Conservation (phyloP, 768 basidiomycete genomes). For the Pisolithus marmoratus region DNA sequence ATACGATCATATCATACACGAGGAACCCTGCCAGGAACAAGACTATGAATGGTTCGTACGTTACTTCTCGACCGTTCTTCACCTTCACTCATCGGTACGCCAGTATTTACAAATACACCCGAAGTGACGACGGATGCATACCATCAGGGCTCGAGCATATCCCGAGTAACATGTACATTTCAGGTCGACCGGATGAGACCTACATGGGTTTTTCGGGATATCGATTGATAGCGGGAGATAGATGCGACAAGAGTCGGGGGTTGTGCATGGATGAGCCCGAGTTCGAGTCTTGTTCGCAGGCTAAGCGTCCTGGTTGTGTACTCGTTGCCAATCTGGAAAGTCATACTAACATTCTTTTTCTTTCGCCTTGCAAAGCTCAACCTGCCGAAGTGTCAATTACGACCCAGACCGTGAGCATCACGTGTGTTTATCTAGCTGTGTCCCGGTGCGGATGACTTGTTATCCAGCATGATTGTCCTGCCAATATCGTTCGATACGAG, state of each 20-base stretch:
- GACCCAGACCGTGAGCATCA: slow-evolving; percentile 59
- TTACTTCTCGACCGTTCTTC: neutral
- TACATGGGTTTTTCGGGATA: slow-evolving; percentile 92
- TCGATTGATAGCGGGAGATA: slow-evolving; percentile 88
- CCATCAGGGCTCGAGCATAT: slow-evolving; percentile 86
- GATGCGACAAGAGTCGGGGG: slow-evolving; percentile 59
- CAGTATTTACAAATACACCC: slow-evolving; percentile 88
- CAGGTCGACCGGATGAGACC: slow-evolving; percentile 43
- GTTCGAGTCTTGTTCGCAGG: slow-evolving; percentile 73
- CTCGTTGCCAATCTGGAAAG: neutral
- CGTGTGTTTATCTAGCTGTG: neutral
- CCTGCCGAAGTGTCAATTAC: slow-evolving; percentile 73
- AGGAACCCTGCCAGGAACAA: slow-evolving; percentile 76
- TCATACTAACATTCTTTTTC: neutral
- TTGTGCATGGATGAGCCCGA: slow-evolving; percentile 61
- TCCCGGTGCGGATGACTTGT: slow-evolving; percentile 5
- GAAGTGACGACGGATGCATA: slow-evolving; percentile 68
- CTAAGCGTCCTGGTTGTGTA: slow-evolving; percentile 29
- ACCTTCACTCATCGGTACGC: neutral
- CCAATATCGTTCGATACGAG: slow-evolving; percentile 62
- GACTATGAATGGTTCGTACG: slow-evolving; percentile 86
- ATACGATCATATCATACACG: slow-evolving; percentile 72
- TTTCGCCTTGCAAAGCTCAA: slow-evolving; percentile 69
- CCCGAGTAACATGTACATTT: slow-evolving; percentile 63
- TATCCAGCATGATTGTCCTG: slow-evolving; percentile 63